Base-by-base conservation (phyloP, 1,284 basidiomycete species). In the Malassezia nana region DNA sequence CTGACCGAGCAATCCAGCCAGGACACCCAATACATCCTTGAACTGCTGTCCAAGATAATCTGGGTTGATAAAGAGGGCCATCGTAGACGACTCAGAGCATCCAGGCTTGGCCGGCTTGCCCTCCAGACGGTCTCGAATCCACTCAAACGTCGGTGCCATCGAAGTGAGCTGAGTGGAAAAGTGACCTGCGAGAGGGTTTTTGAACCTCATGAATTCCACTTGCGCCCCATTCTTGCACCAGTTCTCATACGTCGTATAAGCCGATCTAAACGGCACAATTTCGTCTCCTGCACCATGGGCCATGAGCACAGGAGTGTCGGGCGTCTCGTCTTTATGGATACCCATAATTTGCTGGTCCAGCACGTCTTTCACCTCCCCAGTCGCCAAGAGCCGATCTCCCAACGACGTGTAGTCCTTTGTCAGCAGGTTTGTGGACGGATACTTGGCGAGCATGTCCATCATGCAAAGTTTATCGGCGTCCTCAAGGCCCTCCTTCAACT, bases 141-240 rank as follows among this genome's bases (percentile, higher is more conserved):
- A 43, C n/a, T 28, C n/a, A 29, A 43, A 15, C 25, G 41, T 7
- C 3, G 16, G 22, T 29, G 41, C 26, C 4, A 29, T n/a, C 5
- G 38, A 20, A 6, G 38, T 28, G 18, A 28, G n/a, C 26, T 43
- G 25, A 5, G 41, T 43, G 8, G n/a, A 28, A 29, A 43, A 28
- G 41, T 43, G 41, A 4, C n/a, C 25, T 4, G 26, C n/a, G 15
- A 43, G 25, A 8, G 12, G n/a, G n/a, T 13, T 43, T 3, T 43
- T 8, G n/a, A 20, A 43, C 24, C 48, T 38, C 20, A 51, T 40
- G 39, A 59, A 68, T n/a, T 59, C 48, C 40, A 69, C 65, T 49
- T 63, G 46, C 25, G 65, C 66, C 6, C 68, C 68, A 22, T 57
- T 39, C 3, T 48, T 38, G 43, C 68, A 71, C 47, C 69, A 67